phyloP scores from a whole-genome alignment of 768 basidiomycete genomes.

The Boletus rubescentipes region DNA sequence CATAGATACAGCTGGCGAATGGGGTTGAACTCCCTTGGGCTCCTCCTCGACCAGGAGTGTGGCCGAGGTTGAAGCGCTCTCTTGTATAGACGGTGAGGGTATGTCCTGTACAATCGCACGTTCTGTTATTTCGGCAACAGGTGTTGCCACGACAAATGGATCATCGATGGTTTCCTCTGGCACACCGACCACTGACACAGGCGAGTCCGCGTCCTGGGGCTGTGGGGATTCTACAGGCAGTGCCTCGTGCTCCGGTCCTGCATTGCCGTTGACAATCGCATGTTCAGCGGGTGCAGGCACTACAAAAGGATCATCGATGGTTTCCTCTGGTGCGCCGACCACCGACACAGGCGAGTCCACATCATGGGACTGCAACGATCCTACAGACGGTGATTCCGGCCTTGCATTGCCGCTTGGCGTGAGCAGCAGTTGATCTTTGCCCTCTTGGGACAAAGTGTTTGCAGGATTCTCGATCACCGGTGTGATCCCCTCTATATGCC shows the following conservation, averaged over 20 bases:
- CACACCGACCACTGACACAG: background rate
- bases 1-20: conserved; percentile 21
- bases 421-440: background rate
- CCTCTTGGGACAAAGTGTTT: background rate
- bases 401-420: background rate
- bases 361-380: background rate
- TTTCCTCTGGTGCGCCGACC: conserved; percentile 1
- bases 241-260: background rate
- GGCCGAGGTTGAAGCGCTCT: background rate
- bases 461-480: background rate
- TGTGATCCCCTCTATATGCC: background rate
- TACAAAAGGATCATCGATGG: conserved; percentile 12
- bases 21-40: background rate
- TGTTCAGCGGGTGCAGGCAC: background rate
- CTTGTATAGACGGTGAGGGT: conserved; percentile 3
- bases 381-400: background rate
- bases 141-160: conserved; percentile 4
- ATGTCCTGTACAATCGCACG: background rate
- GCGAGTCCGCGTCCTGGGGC: background rate
- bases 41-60: conserved; percentile 17
- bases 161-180: conserved; percentile 10
- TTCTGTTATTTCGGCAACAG: background rate
- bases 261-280: background rate
- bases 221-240: background rate
- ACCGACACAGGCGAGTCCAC: background rate